phyloP scores from a whole-genome alignment of 495 filamentous ascomycete species.

The Penicillium robsamsonii region DNA sequence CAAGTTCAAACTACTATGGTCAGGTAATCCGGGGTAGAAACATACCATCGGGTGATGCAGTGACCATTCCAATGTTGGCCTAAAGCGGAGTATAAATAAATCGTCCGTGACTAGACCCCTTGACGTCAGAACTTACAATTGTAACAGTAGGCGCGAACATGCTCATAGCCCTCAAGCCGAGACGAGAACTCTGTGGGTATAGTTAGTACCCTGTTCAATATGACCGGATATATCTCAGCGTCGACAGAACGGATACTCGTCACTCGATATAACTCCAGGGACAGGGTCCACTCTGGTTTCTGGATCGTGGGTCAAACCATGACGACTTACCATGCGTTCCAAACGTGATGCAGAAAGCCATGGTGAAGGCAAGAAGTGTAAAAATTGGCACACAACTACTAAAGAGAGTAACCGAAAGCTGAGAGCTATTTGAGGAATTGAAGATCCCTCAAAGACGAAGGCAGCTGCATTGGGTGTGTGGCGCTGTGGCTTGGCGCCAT shows the following conservation, averaged over 20 bases:
- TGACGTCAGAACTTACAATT: constrained; percentile 43
- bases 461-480: constrained; percentile 25
- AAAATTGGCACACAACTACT: background rate
- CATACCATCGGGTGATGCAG: constrained; percentile 53
- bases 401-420: constrained; percentile 2
- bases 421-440: constrained; percentile 6
- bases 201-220: constrained; percentile 9
- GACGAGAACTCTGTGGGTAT: constrained; percentile 47
- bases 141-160: constrained; percentile 53
- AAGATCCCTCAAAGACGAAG: constrained; percentile 20
- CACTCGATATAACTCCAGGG: constrained; percentile 3
- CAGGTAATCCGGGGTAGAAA: background rate
- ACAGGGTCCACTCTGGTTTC: constrained; percentile 9
- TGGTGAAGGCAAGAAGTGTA: constrained; percentile 18
- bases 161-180: constrained; percentile 53
- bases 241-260: constrained; percentile 17
- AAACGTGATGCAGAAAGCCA: constrained; percentile 58
- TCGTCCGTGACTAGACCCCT: background rate
- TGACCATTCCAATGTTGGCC: constrained; percentile 53
- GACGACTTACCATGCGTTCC: constrained; percentile 49
- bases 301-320: constrained; percentile 9
- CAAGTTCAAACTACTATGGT: background rate
- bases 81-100: constrained; percentile 15
- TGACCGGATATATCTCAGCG: constrained; percentile 4
- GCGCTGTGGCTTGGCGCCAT: constrained; percentile 29